Base-by-base conservation (phyloP, 2,329 filamentous ascomycete genomes). In the Monosporascus sp. region DNA sequence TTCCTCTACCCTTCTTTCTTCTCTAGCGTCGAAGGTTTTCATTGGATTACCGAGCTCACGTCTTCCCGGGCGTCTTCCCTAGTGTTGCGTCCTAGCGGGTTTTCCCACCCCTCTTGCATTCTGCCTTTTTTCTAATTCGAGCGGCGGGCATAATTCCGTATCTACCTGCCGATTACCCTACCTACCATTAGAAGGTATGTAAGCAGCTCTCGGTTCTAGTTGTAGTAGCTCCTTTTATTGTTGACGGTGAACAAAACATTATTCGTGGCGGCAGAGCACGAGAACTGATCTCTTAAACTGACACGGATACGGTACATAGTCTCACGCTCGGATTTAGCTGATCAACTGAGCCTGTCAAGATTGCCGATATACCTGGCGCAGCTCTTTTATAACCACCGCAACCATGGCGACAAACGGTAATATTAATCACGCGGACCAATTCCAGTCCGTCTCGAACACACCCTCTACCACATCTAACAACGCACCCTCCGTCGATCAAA, bases 371-470 rank as follows among this genome's bases (percentile, higher is more conserved):
- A 14, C 25, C 24, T 27, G 22, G 42, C 42, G 42, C 42, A 46
- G n/a, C n/a, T 22, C 22, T 25, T 27, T 18, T 7, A 6, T 39
- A 45, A 34, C 46, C 46, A 53, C 48, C 66, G 58, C 54, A 63
- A 72, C 54, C 65, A 83, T 83, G 80, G 76, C 80, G 66, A 79
- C 79, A 66, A 82, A 81, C 79, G 80, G 79, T 69, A 79, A 71
- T 67, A 69, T 74, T 65, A 69, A 67, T 65, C 70, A 74, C 63
- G 70, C 65, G 59, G 72, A 75, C 54, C 72, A 74, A 62, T 68
- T 68, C 57, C 62, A 67, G 54, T 63, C 67, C 49, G 62, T 44
- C 42, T 49, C 72, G 54, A 62, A 70, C 54, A 61, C 68, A 50
- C 55, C 70, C 38, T 51, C 61, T 48, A 63, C 65, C 54, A 69